These are phyloP conservation scores for Lithospermum erythrorhizon DNA, from an alignment of 257 asterid species.

Conservation along the genomic window DNA sequence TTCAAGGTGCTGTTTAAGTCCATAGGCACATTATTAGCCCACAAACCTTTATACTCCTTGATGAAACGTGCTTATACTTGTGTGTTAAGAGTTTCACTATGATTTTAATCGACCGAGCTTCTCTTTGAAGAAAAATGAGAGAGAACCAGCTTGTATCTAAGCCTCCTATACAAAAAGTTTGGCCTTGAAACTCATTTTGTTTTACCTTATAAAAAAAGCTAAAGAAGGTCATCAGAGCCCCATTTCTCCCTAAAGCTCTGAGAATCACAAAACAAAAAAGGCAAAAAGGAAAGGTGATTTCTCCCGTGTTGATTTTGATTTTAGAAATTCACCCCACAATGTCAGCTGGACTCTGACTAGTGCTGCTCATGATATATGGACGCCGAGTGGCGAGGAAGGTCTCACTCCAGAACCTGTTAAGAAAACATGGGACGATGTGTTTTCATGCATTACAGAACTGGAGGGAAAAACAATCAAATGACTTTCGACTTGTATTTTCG, in stretches of 20 bases:
- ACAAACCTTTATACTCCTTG: neutral
- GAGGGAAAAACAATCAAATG: constrained; percentile 2
- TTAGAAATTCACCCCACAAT: constrained; percentile 19
- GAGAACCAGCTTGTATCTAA: neutral
- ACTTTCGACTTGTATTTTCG: neutral
- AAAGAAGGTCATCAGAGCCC: neutral
- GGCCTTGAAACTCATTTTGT: too few relatives aligned
- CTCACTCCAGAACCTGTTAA: constrained; percentile 8
- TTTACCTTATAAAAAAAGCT: too few relatives aligned
- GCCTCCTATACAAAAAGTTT: too few relatives aligned
- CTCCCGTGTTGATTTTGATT: constrained; percentile 19
- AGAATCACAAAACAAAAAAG: constrained; percentile 11
- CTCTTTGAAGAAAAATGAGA: neutral
- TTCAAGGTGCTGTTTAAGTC: too few relatives aligned
- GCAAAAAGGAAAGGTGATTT: constrained; percentile 10
- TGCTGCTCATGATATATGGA: constrained; percentile 14
- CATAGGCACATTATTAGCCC: too few relatives aligned
- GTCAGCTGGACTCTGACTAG: constrained; percentile 18
- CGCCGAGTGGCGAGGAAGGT: constrained; percentile 6
- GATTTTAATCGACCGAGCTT: neutral
- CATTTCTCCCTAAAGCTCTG: constrained; percentile 3
- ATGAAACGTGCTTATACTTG: too few relatives aligned
- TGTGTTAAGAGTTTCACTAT: neutral
- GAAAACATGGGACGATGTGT: constrained; percentile 18
- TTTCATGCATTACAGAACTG: constrained; percentile 13